These are phyloP conservation scores for Gastrodia elata DNA, from an alignment of 106 monocot genomes.

Conservation along the genomic window DNA sequence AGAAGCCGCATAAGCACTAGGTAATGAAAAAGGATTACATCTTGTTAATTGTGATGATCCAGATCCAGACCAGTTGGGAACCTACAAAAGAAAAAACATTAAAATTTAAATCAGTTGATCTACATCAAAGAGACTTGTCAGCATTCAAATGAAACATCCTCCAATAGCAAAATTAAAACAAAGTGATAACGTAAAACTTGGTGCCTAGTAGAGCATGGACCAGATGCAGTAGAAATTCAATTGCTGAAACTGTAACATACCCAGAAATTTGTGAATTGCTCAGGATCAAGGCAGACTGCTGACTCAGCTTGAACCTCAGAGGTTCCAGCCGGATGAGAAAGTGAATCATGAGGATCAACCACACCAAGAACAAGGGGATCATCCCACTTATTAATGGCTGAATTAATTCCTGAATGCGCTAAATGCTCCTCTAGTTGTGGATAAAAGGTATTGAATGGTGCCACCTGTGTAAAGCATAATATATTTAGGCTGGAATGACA, in stretches of 20 bases:
- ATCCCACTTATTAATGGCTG: slow-evolving; percentile 49
- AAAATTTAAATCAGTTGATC: too few relatives aligned
- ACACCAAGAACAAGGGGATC: slow-evolving; percentile 50
- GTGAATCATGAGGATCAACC: slow-evolving; percentile 71
- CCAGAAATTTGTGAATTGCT: slow-evolving; percentile 55
- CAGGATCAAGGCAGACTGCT: slow-evolving; percentile 53
- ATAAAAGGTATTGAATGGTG: slow-evolving; percentile 61
- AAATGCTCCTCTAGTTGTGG: slow-evolving; percentile 48
- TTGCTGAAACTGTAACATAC: slow-evolving; percentile 11
- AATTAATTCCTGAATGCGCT: slow-evolving; percentile 34
- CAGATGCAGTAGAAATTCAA: too few relatives aligned
- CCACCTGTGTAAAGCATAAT: slow-evolving; percentile 34
- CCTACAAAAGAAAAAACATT: slow-evolving; percentile 28
- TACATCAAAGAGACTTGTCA: too few relatives aligned
- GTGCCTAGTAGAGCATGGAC: too few relatives aligned
- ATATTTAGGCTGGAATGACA: too few relatives aligned
- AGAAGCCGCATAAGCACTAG: slow-evolving; percentile 30
- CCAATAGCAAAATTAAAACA: not conserved
- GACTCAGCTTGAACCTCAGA: slow-evolving; percentile 68
- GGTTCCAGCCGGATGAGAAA: slow-evolving; percentile 56
- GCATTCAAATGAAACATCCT: not conserved
- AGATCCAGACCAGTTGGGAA: slow-evolving; percentile 36
- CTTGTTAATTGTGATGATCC: slow-evolving; percentile 20
- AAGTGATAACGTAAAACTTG: too few relatives aligned
- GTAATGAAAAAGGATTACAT: slow-evolving; percentile 42